These are phyloP conservation scores for Aureoboletus auriporus DNA, from an alignment of 768 basidiomycete genomes.

Conservation along the genomic window DNA sequence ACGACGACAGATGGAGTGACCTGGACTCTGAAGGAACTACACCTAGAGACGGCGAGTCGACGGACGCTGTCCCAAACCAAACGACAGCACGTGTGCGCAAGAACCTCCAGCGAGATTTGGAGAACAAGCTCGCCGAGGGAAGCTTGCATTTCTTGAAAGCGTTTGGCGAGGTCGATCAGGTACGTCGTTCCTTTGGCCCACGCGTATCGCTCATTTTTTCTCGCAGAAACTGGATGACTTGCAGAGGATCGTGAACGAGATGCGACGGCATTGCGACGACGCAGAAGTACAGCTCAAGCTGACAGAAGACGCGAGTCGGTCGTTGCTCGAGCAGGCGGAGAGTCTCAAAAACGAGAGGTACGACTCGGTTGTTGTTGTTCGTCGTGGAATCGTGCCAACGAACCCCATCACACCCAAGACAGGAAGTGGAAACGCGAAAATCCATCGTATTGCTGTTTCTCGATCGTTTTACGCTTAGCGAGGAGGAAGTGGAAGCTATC, in stretches of 20 bases:
- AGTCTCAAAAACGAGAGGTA: slow-evolving; percentile 72
- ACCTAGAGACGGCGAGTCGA: slow-evolving; percentile 7
- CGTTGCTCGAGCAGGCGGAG: slow-evolving; percentile 78
- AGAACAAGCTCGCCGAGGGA: slow-evolving; percentile 75
- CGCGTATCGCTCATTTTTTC: background rate
- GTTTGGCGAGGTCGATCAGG: slow-evolving; percentile 87
- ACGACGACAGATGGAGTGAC: slow-evolving; percentile 29
- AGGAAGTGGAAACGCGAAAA: slow-evolving; percentile 65
- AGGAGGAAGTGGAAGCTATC: slow-evolving; percentile 68
- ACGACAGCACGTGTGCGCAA: slow-evolving; percentile 72
- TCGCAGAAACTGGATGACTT: slow-evolving; percentile 78
- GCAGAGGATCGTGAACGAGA: slow-evolving; percentile 70
- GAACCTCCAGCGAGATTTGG: slow-evolving; percentile 80
- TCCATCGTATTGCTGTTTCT: slow-evolving; percentile 80
- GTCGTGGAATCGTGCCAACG: background rate
- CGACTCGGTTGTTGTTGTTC: slow-evolving; percentile 8
- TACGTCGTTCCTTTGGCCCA: slow-evolving; percentile 36
- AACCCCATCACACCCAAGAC: slow-evolving; percentile 36
- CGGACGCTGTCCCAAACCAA: slow-evolving; percentile 45
- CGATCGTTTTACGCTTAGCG: slow-evolving; percentile 75
- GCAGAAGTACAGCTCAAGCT: slow-evolving; percentile 73
- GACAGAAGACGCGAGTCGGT: slow-evolving; percentile 73
- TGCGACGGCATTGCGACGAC: slow-evolving; percentile 80
- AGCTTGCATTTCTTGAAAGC: slow-evolving; percentile 80
- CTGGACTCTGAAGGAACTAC: slow-evolving; percentile 10